Evolutionary conservation across 805 yeast species (phyloP).

Genomic region (Cyberlindnera xishuangbannaensis): DNA sequence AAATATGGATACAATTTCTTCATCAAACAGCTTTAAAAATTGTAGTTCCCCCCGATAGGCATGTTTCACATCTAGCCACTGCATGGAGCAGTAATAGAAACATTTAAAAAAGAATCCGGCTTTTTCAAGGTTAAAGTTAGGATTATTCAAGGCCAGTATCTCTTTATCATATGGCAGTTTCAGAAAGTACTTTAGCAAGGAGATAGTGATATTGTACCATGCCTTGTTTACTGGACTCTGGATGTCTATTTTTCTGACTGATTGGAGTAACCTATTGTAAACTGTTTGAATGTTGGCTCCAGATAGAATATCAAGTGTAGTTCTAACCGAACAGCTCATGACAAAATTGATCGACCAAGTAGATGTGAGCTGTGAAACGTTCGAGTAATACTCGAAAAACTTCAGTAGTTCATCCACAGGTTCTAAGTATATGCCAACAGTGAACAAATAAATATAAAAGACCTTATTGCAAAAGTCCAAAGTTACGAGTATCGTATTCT

Average conservation of each 20-base stretch:
- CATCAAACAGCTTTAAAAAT: slow-evolving; percentile 1
- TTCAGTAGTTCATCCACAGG: slow-evolving; percentile 33
- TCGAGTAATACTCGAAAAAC: slow-evolving; percentile 21
- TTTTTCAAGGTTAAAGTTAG: not conserved
- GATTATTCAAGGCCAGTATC: slow-evolving; percentile 10
- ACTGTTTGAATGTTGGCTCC: slow-evolving; percentile 12
- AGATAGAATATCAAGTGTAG: slow-evolving; percentile 8
- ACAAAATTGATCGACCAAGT: slow-evolving; percentile 10
- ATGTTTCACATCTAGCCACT: not conserved
- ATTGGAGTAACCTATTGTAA: slow-evolving; percentile 11
- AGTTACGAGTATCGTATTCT: slow-evolving; percentile 27
- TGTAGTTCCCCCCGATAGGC: not conserved
- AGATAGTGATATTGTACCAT: slow-evolving; percentile 13
- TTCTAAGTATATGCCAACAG: slow-evolving; percentile 37
- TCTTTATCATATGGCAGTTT: slow-evolving; percentile 18
- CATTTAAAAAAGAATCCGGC: slow-evolving; percentile 11
- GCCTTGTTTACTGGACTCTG: slow-evolving; percentile 8
- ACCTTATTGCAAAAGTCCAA: slow-evolving; percentile 32
- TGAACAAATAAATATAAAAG: slow-evolving; percentile 36
- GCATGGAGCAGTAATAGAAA: slow-evolving; percentile 11
- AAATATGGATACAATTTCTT: slow-evolving; percentile 2
- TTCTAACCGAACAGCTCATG: slow-evolving; percentile 14
- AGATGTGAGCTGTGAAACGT: slow-evolving; percentile 15
- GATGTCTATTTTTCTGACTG: slow-evolving; percentile 12
- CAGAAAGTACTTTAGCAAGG: slow-evolving; percentile 8